Evolutionary conservation across 345 rosid species (phyloP), one percentile per base, ranked within the genome.

Genomic region (Acer saccharum): DNA sequence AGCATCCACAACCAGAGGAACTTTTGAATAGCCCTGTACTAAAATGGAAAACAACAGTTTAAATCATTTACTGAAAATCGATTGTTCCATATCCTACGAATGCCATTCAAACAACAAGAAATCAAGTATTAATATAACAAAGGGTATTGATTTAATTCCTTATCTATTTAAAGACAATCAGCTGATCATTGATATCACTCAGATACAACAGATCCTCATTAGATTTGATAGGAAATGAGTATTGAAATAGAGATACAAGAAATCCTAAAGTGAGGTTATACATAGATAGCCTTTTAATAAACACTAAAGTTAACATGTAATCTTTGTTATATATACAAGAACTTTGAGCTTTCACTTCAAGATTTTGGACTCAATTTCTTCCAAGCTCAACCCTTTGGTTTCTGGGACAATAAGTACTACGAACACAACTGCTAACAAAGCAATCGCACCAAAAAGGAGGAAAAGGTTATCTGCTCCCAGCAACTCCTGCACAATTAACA

Each of bases 371-470:
- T 95, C 97, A 46, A 92, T 95, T 73, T 93, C 97, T 84, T 95
- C 99, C 91, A 93, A 88, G 84, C 98, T 93, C 85, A 95, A 81
- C 61, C 99, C 97, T 87, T 95, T 95, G 52, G 99, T 93, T 89
- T 95, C 99, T 21, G 99, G 99, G 80, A 95, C 97, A 44, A 77
- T 13, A 54, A 85, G 60, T 23, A 87, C 76, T 10, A 88, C 83
- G 73, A 93, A 95, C 81, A 88, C 23, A 66, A 95, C 83, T 1
- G 98, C 84, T 58, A 89, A 65, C 83, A 95, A 67, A 16, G 97
- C 98, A 76, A 95, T 87, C 10, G 81, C 97, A 55, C 93, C 97
- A 52, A 95, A 93, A 68, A 95, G 87, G 65, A 95, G 95, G 89
- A 95, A 95, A 39, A 95, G 90, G 65, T 92, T 95, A 29, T 85